A percentile compares a stretch with the other conserved stretches of the same genome.
Conservation (phyloP, 108 stramenopile genomes). For the Nitzschia sp. region DNA sequence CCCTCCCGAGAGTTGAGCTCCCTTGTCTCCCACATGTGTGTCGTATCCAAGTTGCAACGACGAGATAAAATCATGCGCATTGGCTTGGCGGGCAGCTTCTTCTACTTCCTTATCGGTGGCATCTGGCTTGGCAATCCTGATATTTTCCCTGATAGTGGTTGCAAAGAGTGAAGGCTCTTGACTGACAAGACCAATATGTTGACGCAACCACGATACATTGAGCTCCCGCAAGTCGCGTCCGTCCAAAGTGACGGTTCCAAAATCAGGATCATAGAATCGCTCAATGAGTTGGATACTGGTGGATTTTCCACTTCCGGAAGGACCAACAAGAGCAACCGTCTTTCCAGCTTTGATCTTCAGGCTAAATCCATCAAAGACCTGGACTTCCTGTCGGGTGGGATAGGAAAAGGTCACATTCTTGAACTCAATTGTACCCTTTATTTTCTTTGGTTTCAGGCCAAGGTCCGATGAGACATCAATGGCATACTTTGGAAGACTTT, state of each 20-base stretch:
- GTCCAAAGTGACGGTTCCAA: slow-evolving; percentile 68
- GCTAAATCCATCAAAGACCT: slow-evolving; percentile 56
- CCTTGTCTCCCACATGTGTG: slow-evolving; percentile 63
- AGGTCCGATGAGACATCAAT: slow-evolving; percentile 57
- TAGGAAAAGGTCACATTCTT: slow-evolving; percentile 54
- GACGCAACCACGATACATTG: slow-evolving; percentile 70
- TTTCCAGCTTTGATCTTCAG: slow-evolving; percentile 58
- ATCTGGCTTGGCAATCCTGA: slow-evolving; percentile 56
- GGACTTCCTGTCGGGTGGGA: slow-evolving; percentile 47
- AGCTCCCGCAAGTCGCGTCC: slow-evolving; percentile 65
- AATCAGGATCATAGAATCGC: slow-evolving; percentile 77
- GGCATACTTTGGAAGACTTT: slow-evolving; percentile 29
- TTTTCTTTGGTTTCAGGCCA: slow-evolving; percentile 39
- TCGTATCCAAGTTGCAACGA: slow-evolving; percentile 67
- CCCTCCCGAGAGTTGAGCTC: slow-evolving; percentile 46
- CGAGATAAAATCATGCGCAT: slow-evolving; percentile 79
- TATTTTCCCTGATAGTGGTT: slow-evolving; percentile 79
- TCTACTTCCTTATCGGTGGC: slow-evolving; percentile 57
- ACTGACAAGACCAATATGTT: slow-evolving; percentile 76
- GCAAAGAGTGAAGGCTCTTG: slow-evolving; percentile 90
- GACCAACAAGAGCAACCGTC: slow-evolving; percentile 76
- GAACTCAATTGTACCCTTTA: slow-evolving; percentile 57
- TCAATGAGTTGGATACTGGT: slow-evolving; percentile 69
- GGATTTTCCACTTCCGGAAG: slow-evolving; percentile 60
- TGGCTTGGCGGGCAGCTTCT: slow-evolving; percentile 74